phyloP scores from a whole-genome alignment of 331 rosid species.

The Acacia pycnantha region DNA sequence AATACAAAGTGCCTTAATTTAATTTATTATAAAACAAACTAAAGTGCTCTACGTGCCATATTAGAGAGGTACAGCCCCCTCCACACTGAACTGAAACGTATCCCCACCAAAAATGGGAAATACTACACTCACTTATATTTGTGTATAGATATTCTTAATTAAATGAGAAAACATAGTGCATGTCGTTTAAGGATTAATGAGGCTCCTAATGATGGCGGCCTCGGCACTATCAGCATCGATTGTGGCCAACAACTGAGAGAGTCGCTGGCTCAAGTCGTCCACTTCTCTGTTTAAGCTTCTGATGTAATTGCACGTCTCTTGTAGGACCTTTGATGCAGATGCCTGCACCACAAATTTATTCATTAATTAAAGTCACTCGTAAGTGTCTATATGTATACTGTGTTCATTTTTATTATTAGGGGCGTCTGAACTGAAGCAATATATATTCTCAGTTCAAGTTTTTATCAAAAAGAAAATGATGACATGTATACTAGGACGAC shows the following conservation, averaged over 20 bases:
- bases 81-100: neutral
- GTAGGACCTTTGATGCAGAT: constrained; percentile 18
- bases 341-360: neutral
- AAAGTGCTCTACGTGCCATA: neutral
- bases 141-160: neutral
- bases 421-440: neutral
- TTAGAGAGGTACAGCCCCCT: neutral
- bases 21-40: neutral
- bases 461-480: neutral
- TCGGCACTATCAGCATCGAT: constrained; percentile 17
- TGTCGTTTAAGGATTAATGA: neutral
- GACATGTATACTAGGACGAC: neutral
- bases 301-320: constrained; percentile 18
- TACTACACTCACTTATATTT: neutral
- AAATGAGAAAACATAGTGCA: neutral
- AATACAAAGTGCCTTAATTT: neutral
- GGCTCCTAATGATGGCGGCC: constrained; percentile 19
- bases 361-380: neutral
- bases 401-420: too few species aligned
- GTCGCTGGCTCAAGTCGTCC: constrained; percentile 23
- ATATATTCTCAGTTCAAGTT: neutral
- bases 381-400: too few species aligned
- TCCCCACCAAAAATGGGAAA: neutral
- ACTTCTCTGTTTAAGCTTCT: constrained; percentile 14
- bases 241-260: constrained; percentile 16